Evolutionary conservation across 148 eudicot genomes (phyloP).

Genomic region (Rhododendron ferrugineum): DNA sequence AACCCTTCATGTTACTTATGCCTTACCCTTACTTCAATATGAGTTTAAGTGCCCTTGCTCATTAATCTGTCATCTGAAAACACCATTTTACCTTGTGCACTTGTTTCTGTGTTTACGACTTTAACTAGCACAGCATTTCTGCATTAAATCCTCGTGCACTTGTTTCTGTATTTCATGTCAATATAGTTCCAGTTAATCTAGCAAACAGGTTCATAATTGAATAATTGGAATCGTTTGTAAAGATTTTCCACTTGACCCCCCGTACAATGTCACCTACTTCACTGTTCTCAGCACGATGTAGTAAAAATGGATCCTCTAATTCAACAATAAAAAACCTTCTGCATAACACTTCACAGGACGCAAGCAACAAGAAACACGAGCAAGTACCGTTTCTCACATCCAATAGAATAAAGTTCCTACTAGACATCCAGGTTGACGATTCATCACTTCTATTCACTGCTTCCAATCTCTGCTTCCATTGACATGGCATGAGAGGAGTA

Average conservation of each 20-base stretch:
- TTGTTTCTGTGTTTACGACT: too few species aligned
- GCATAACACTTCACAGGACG: neutral
- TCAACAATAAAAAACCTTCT: neutral
- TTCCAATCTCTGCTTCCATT: constrained; percentile 64
- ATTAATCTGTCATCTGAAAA: neutral
- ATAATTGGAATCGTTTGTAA: neutral
- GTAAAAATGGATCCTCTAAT: neutral
- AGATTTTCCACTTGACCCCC: neutral
- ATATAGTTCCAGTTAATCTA: neutral
- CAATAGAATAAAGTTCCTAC: constrained; percentile 44
- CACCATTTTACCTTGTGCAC: neutral
- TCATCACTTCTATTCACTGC: constrained; percentile 28
- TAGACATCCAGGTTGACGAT: constrained; percentile 22
- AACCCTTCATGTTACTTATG: too few species aligned
- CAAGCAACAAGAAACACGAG: constrained; percentile 5
- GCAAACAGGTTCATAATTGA: neutral
- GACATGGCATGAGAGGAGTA: constrained; percentile 65
- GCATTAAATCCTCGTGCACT: neutral
- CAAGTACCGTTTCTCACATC: constrained; percentile 93
- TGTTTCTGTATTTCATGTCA: neutral
- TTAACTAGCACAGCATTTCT: neutral
- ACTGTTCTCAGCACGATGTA: neutral
- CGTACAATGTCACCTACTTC: neutral
- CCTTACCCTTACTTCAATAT: neutral
- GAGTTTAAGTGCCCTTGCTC: neutral